Evolutionary conservation across 1,284 basidiomycete species (phyloP), one percentile per base, ranked within the genome.

Genomic region (Tylopilus orsonianus): DNA sequence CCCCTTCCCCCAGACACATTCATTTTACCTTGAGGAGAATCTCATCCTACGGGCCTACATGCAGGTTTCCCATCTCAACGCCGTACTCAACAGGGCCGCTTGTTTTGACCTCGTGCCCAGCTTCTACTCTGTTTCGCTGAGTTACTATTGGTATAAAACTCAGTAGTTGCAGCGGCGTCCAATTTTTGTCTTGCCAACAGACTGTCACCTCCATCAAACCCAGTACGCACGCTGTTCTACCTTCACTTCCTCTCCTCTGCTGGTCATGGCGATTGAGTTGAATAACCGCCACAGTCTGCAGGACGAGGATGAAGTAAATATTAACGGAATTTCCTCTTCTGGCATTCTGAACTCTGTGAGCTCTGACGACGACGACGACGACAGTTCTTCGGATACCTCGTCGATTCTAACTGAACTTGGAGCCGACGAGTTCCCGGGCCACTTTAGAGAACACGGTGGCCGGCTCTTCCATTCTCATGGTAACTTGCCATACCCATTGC

Each of bases 391-490:
- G 24, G 71, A 75, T 54, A 66, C 71, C 12, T 74, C 75, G 22
- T 72, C 73, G 13, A 60, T 67, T 43, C 54, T 77, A 41, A 69
- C 66, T 2, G 71, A 75, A 54, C 48, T 79, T 13, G 62, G 61
- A 49, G 59, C 67, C 41, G 69, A 77, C 26, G 83, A 86, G 2
- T 79, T 84, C 56, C 77, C 80, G 0, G 46, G 40, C 14, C 80
- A 80, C 65, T 88, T 87, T 57, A 58, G 59, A 33, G 79, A 84
- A 56, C 69, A 71, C 13, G 68, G 73, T 56, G 77, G 72, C 40
- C 72, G 83, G 36, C 77, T 86, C 64, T 88, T 82, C 69, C 79
- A 81, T 73, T 82, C 83, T 62, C 77, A 79, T 73, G 70, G 70
- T 68, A 71, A 70, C 49, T 70, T 67, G 52, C 80, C 78, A 47